A percentile compares a stretch with the other conserved stretches of the same genome.
These are phyloP conservation scores for Cruciata laevipes DNA, from an alignment of 257 asterid genomes.

Conservation along the genomic window DNA sequence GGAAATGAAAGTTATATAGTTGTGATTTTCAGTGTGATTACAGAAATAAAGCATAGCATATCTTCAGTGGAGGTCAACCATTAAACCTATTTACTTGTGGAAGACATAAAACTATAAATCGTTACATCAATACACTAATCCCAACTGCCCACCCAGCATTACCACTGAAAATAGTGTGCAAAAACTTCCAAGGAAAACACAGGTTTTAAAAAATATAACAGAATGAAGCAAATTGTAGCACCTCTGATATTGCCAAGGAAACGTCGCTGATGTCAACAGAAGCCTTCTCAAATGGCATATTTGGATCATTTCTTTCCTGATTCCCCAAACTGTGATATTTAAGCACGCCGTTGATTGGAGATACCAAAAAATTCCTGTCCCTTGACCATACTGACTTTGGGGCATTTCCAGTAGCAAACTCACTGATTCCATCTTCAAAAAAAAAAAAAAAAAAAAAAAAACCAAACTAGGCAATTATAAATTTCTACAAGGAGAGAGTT, in stretches of 20 bases:
- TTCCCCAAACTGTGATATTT: conserved; percentile 92
- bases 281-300: conserved; percentile 83
- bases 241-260: conserved; percentile 84
- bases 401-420: conserved; percentile 41
- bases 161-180: no score
- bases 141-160: no score
- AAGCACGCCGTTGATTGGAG: conserved; percentile 88
- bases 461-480: conserved; percentile 10
- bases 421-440: conserved; percentile 74
- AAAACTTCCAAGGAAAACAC: no score
- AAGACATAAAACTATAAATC: not conserved
- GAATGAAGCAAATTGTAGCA: conserved; percentile 21
- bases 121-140: not conserved
- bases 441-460: conserved; percentile 43
- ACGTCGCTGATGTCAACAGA: conserved; percentile 69
- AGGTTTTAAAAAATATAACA: not conserved
- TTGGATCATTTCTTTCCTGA: conserved; percentile 73
- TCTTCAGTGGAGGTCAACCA: no score
- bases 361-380: conserved; percentile 65
- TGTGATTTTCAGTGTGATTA: no score
- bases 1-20: not conserved
- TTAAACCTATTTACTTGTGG: not conserved
- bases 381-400: conserved; percentile 54
- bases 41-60: no score
- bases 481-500: not conserved